phyloP scores from a whole-genome alignment of 148 eudicot species.

The Arctostaphylos glauca region DNA sequence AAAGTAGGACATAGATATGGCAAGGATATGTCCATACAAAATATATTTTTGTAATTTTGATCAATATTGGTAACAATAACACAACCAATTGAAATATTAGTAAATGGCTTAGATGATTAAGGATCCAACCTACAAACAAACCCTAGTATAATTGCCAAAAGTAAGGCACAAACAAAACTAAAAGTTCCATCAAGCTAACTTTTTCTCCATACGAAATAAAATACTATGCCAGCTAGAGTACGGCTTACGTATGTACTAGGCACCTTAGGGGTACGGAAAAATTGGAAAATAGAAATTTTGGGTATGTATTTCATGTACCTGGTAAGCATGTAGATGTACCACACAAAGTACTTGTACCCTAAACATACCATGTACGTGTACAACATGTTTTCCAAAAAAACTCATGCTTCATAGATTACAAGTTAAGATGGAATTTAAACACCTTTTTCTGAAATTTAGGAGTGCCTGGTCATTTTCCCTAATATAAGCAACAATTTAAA shows the following conservation, averaged over 20 bases:
- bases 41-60: not conserved
- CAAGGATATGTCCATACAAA: not conserved
- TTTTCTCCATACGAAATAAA: not conserved
- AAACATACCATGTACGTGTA: not conserved
- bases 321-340: not conserved
- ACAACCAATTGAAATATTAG: too few relatives aligned
- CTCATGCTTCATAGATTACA: not conserved
- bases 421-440: not conserved
- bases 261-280: not conserved
- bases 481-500: not conserved
- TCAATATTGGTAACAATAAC: too few relatives aligned
- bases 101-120: not conserved
- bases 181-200: not conserved
- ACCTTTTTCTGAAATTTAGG: not conserved
- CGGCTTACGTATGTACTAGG: not conserved
- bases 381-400: not conserved
- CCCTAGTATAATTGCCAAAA: not conserved
- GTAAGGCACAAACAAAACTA: not conserved
- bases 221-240: not conserved
- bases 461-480: too few relatives aligned
- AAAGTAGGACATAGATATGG: not conserved
- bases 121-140: not conserved
- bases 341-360: not conserved
- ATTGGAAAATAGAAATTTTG: not conserved
- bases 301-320: not conserved